Base-by-base conservation (phyloP, 352 stramenopile genomes). In the Globisporangium apiculatum region DNA sequence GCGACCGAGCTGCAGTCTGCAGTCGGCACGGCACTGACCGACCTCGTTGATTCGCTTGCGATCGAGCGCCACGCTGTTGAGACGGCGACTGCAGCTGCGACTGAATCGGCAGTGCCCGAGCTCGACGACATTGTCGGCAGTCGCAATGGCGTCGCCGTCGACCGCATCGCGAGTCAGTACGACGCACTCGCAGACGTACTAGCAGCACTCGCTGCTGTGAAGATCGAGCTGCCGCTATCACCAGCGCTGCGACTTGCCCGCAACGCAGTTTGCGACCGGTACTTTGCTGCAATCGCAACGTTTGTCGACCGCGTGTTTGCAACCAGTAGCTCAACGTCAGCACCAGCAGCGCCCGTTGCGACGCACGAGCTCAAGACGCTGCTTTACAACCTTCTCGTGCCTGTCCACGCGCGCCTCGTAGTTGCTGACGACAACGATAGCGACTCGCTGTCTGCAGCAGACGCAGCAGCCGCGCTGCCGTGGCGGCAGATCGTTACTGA, bases 301-400 rank as follows among this genome's bases (percentile, higher is more conserved):
- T 83, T 88, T 41, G 73, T 91, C 45, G 77, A 91, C 49, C 58
- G 40, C 15, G 42, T 91, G 0, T 91, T 88, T 53, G 55, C 57
- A 15, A 70, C 60, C 9, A 62, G 60, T 58, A 37, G 53, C 11
- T 54, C 57, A 17, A 48, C 61, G 8, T 37, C 4, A 12, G 14
- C 15, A n/a, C 45, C 9, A 35, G 51, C 7, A 57, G 31, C 49
- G 2, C 9, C 53, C 6, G 58, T 88, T n/a, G 87, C 79, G 35
- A 73, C 71, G 14, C 73, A 67, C 10, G 81, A 91, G 50, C 55
- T 91, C 8, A 89, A 91, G 66, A 83, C 77, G 18, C 54, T 66
- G 2, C 53, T 89, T n/a, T 86, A 79, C 52, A 65, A 58, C 18
- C 45, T 64, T 10, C 60, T 91, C 35, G 57, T 89, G 4, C 74